Conservation (phyloP, 2,329 filamentous ascomycete genomes). For the Arthroderma uncinatum region DNA sequence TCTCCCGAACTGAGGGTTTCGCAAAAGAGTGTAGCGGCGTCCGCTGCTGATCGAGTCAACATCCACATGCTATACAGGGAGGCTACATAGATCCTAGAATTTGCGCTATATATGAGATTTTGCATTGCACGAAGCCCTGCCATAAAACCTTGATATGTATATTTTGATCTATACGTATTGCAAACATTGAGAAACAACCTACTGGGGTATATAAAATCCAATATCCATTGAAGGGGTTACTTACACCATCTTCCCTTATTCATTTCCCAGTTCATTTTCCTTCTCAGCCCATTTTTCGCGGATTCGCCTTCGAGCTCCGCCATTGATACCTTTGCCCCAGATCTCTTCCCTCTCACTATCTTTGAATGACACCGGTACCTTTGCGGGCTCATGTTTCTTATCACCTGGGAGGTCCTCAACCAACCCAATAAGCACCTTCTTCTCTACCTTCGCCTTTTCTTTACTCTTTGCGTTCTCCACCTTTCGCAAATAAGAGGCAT, state of each 20-base stretch:
- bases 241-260: not conserved
- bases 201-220: not conserved
- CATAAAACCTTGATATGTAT: no score
- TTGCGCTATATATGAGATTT: not conserved
- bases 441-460: conserved; percentile 30
- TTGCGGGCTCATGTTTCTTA: not conserved
- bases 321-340: conserved; percentile 33
- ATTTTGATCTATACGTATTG: not conserved
- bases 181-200: not conserved
- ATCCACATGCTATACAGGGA: no score
- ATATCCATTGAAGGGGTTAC: not conserved
- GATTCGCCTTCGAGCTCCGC: conserved; percentile 32
- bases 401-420: conserved; percentile 9
- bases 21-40: conserved; percentile 14
- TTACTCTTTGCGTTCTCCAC: conserved; percentile 29
- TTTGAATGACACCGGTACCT: not conserved
- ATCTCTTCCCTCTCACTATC: conserved; percentile 24
- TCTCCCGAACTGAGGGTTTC: conserved; percentile 47
- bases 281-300: conserved; percentile 29
- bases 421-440: conserved; percentile 24
- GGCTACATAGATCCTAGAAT: not conserved
- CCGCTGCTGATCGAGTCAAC: conserved; percentile 15
- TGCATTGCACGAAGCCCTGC: conserved; percentile 20
- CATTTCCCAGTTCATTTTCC: not conserved
- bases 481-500: conserved; percentile 38